Base-by-base conservation (phyloP, 1,284 basidiomycete species). In the Pseudozyma flocculosa region DNA sequence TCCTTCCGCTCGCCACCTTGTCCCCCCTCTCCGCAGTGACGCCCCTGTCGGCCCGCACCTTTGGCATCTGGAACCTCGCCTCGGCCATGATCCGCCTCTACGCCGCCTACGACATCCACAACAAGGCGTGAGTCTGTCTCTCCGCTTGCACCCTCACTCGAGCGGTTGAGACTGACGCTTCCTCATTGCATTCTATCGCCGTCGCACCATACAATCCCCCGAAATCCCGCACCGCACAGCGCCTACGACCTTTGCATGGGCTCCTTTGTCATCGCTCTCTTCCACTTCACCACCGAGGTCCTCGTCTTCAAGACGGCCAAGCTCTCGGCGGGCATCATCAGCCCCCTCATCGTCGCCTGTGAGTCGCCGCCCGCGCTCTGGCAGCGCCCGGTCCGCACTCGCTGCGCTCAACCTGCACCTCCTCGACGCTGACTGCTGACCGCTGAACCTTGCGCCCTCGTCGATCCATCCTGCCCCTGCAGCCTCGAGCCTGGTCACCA, bases 271-370 rank as follows among this genome's bases (percentile, higher is more conserved):
- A 86, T 96, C 68, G 93, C 92, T 0, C 88, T 93, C 63, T 84
- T 82, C 13, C 94, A 98, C 81, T 96, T 95, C 76, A 82, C 83
- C 30, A 87, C 89, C 23, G 94, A 98, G 80, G 78, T 90, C 50
- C 79, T 92, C 72, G 84, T 94, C 63, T 97, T 87, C 80, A 84
- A 86, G 54, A 88, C 90, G 4, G 86, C 88, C 47, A 87, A 84
- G 52, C 60, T 89, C 40, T 49, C 83, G 48, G 70, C 82, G 0
- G 87, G 86, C 0, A 84, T 87, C 23, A 75, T 92, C 41, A 86
- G 86, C 55, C 90, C 94, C 0, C 81, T 94, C 46, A 81, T 95
- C 54, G 89, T 97, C 19, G 87, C 91, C 15, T 86, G 94, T 95
- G 78, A 82, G 90, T 81, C 11, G 26, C 7, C 18, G 3, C 8